A percentile compares a stretch with the other conserved stretches of the same genome.
phyloP scores from a whole-genome alignment of 192 early-diverging fungal species.

The Endogone sp. region DNA sequence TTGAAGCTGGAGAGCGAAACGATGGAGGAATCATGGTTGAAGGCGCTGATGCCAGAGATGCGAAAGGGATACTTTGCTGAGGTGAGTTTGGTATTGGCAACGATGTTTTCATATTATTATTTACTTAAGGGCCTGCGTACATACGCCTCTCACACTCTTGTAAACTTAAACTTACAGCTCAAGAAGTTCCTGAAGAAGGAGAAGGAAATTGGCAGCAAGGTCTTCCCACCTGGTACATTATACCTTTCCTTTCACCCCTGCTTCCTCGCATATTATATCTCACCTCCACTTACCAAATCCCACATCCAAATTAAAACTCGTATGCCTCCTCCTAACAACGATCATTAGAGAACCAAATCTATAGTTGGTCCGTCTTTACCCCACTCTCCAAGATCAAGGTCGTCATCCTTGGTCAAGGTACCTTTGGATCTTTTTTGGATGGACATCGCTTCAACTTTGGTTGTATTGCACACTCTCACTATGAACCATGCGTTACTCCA shows the following conservation, averaged over 20 bases:
- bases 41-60: conserved; percentile 53
- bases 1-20: conserved; percentile 61
- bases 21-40: conserved; percentile 73
- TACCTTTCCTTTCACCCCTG: too few species aligned
- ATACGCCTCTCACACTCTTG: too few species aligned
- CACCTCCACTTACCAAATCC: not conserved
- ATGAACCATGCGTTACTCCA: conserved; percentile 4
- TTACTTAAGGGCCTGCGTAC: not conserved
- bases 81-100: conserved; percentile 18
- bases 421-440: conserved; percentile 10
- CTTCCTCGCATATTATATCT: not conserved
- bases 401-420: conserved; percentile 93
- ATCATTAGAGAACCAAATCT: conserved; percentile 57
- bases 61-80: conserved; percentile 54
- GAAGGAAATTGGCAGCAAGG: conserved; percentile 33
- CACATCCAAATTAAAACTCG: too few species aligned
- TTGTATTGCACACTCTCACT: conserved; percentile 6
- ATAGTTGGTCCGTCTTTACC: conserved; percentile 78
- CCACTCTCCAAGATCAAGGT: conserved; percentile 70
- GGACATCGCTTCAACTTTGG: not conserved
- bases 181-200: conserved; percentile 69
- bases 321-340: too few species aligned
- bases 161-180: conserved; percentile 34
- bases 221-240: conserved; percentile 68
- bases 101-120: not conserved